A percentile compares a stretch with the other conserved stretches of the same genome.
Evolutionary conservation across 2,329 filamentous ascomycete species (phyloP).

Genomic region (Aspergillus pseudoglaucus): DNA sequence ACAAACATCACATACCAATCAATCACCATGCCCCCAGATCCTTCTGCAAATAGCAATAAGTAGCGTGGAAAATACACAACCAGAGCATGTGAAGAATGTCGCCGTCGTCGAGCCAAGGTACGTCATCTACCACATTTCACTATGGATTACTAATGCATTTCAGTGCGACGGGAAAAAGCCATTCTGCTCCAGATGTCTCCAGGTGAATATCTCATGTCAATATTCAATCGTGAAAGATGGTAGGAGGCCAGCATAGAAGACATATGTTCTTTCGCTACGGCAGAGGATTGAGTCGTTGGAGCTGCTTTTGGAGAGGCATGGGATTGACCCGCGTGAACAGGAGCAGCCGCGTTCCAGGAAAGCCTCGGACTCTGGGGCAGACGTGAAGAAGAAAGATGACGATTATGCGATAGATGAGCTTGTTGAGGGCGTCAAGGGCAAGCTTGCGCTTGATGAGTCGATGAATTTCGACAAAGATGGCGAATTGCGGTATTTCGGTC

Average conservation of each 20-base stretch:
- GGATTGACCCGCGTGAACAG: conserved; percentile 25
- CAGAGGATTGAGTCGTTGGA: conserved; percentile 28
- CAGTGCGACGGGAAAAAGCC: conserved; percentile 30
- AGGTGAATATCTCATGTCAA: conserved; percentile 23
- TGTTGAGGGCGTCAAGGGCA: conserved; percentile 23
- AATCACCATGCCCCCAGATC: too few relatives aligned
- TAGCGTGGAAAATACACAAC: conserved; percentile 18
- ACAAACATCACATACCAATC: too few relatives aligned
- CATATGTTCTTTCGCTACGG: conserved; percentile 30
- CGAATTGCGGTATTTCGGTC: conserved; percentile 32
- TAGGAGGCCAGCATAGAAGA: conserved; percentile 29
- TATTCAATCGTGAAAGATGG: conserved; percentile 28
- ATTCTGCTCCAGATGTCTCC: conserved; percentile 27
- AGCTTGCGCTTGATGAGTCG: conserved; percentile 29
- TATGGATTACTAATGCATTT: background rate
- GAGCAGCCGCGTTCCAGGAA: conserved; percentile 6
- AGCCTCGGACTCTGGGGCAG: background rate
- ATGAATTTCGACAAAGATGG: conserved; percentile 31
- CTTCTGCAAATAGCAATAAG: background rate
- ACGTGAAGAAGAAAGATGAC: too few relatives aligned
- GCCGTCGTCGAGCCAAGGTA: conserved; percentile 32
- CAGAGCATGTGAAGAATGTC: conserved; percentile 33
- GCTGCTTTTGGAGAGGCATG: conserved; percentile 20
- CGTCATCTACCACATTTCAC: background rate
- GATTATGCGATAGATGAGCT: conserved; percentile 1